Evolutionary conservation across 148 eudicot genomes (phyloP).

Genomic region (Polygonum aviculare): DNA sequence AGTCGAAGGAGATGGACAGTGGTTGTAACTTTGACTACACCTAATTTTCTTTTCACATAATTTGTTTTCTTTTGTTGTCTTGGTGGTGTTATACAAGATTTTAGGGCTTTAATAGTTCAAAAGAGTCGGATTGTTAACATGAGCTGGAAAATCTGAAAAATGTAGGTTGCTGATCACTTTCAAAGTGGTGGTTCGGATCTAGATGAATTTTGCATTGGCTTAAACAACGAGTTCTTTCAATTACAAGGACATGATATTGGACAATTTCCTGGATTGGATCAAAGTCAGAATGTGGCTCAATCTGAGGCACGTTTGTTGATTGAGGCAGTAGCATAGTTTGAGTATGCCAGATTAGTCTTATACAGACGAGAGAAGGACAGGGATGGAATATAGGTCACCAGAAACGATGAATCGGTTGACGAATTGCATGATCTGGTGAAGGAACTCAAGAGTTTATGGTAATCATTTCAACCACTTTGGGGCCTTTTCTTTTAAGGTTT

Average conservation of each 20-base stretch:
- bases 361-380: neutral
- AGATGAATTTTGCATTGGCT: slow-evolving; percentile 73
- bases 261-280: slow-evolving; percentile 65
- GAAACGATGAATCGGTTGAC: neutral
- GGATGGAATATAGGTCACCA: neutral
- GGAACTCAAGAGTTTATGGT: neutral
- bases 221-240: slow-evolving; percentile 54
- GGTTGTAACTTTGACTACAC: too few relatives aligned
- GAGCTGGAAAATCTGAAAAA: neutral
- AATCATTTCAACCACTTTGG: neutral
- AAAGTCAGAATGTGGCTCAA: neutral
- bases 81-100: neutral
- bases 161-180: slow-evolving; percentile 78
- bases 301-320: neutral
- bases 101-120: neutral
- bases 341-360: neutral
- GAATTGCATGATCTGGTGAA: neutral
- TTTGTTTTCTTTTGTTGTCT: neutral
- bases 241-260: slow-evolving; percentile 76
- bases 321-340: neutral
- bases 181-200: slow-evolving; percentile 58
- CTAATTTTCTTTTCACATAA: too few relatives aligned
- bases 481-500: neutral
- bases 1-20: too few relatives aligned
- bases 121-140: neutral